phyloP scores from a whole-genome alignment of 805 yeast genomes.

The Pichia kluyveri region DNA sequence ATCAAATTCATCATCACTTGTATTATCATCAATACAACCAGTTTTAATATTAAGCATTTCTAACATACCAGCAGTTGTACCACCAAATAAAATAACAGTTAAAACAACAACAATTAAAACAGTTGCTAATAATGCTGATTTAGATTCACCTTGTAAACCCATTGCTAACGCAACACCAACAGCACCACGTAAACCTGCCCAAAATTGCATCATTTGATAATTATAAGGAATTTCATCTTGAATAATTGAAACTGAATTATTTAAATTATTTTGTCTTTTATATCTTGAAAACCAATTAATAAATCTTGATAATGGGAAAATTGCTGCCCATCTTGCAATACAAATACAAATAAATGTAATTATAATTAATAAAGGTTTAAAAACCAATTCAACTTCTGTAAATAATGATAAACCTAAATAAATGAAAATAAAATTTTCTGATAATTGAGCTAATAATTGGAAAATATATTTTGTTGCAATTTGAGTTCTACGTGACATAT shows the following conservation, averaged over 20 bases:
- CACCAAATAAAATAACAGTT: constrained; percentile 94
- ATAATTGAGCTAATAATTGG: constrained; percentile 87
- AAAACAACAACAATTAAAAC: constrained; percentile 93
- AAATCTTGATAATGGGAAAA: constrained; percentile 82
- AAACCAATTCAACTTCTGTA: constrained; percentile 92
- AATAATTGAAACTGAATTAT: constrained; percentile 21
- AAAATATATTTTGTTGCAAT: constrained; percentile 92
- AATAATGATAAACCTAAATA: constrained; percentile 89
- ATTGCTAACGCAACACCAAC: constrained; percentile 98
- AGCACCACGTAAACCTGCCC: constrained; percentile 99
- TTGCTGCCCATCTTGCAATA: constrained; percentile 94
- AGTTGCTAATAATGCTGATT: constrained; percentile 82
- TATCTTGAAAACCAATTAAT: constrained; percentile 72
- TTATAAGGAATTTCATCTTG: constrained; percentile 91
- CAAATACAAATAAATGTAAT: constrained; percentile 87
- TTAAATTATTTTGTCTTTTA: constrained; percentile 43
- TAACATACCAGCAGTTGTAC: constrained; percentile 97
- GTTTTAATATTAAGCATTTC: constrained; percentile 89
- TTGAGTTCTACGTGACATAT: constrained; percentile 96
- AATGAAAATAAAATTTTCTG: constrained; percentile 94
- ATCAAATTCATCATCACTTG: constrained; percentile 92
- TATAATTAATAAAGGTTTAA: constrained; percentile 86
- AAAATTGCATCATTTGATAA: constrained; percentile 97
- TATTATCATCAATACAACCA: constrained; percentile 77
- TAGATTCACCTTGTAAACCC: constrained; percentile 93